Base-by-base conservation (phyloP, 2,329 filamentous ascomycete genomes). In the Talaromyces rugulosus region DNA sequence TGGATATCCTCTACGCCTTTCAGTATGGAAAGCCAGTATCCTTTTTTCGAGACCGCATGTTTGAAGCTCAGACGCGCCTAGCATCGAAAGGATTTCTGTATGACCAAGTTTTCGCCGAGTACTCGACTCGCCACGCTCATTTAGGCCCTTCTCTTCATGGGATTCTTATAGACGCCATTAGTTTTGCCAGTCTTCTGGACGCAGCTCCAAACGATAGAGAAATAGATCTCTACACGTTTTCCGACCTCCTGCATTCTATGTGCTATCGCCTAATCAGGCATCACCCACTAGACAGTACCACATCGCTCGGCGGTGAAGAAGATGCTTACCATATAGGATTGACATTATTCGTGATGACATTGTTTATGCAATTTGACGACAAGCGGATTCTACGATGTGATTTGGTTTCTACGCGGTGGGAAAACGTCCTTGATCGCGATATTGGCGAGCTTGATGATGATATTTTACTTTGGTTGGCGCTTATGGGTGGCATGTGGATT, bases 401-500 rank as follows among this genome's bases (percentile, higher is more conserved):
- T 11, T 40, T 51, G 2, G 56, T 62, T 1, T 44, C 33, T 23
- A 47, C n/a, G 23, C 56, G 44, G 12, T 44, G 57, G 1, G 30
- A 28, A 7, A 51, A 6, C 30, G 18, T 62, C 9, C 40, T 62
- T 8, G n/a, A 50, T 31, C 56, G 60, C 11, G 40, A 56, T 3
- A 50, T 59, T 11, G 16, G 5, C 28, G 56, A 11, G n/a, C 30
- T 62, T 31, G 56, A 62, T n/a, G 27, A 51, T 56, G 7, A 56
- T 27, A 12, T 59, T 27, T 23, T 56, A 18, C 50, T 62, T n/a
- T 62, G 60, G 60, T 30, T 62, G 28, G 18, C 58, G n/a, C 54
- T 62, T 14, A 53, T 62, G 14, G 60, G 56, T n/a, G 60, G 56
- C 7, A 62, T 62, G 8, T 62, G 60, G 60, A 62, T 53, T 28